A percentile compares a stretch with the other conserved stretches of the same genome.
phyloP scores from a whole-genome alignment of 1,284 basidiomycete species.

The Pseudozyma sp. region DNA sequence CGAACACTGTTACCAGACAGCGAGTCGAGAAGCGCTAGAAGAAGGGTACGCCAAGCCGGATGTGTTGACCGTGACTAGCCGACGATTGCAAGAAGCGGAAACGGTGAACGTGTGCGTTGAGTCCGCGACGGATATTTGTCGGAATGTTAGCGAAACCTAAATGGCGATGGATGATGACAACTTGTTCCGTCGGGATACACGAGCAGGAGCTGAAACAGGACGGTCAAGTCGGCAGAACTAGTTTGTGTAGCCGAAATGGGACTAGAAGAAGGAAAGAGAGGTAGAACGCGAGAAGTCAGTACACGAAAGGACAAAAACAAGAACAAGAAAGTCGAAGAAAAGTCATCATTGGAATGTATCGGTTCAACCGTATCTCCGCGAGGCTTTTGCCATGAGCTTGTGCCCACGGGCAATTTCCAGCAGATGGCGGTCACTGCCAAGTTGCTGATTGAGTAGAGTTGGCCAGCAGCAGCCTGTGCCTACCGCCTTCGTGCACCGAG shows the following conservation, averaged over 20 bases:
- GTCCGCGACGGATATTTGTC: too few relatives aligned
- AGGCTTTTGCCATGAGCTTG: conserved; percentile 1
- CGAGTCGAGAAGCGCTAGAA: conserved; percentile 10
- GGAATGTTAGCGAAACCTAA: background rate
- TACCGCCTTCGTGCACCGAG: too few relatives aligned
- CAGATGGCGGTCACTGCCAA: background rate
- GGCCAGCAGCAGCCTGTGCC: background rate
- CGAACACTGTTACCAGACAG: conserved; percentile 29
- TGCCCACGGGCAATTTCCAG: background rate
- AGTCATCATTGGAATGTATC: conserved; percentile 4
- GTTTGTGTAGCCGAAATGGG: background rate
- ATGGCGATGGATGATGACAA: conserved; percentile 9
- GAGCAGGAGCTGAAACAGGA: background rate
- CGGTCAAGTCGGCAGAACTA: background rate
- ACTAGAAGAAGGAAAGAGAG: background rate
- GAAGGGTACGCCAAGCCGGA: background rate
- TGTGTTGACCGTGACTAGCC: background rate
- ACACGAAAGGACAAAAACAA: background rate
- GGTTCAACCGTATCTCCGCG: background rate
- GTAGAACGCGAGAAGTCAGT: conserved; percentile 10
- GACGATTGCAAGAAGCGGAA: too few relatives aligned
- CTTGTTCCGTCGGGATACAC: background rate
- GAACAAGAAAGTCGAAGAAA: background rate
- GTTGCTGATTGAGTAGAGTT: background rate
- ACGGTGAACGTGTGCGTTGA: too few relatives aligned